These are phyloP conservation scores for Beauveria brongniartii DNA, from an alignment of 2,329 filamentous ascomycete species.

Conservation along the genomic window DNA sequence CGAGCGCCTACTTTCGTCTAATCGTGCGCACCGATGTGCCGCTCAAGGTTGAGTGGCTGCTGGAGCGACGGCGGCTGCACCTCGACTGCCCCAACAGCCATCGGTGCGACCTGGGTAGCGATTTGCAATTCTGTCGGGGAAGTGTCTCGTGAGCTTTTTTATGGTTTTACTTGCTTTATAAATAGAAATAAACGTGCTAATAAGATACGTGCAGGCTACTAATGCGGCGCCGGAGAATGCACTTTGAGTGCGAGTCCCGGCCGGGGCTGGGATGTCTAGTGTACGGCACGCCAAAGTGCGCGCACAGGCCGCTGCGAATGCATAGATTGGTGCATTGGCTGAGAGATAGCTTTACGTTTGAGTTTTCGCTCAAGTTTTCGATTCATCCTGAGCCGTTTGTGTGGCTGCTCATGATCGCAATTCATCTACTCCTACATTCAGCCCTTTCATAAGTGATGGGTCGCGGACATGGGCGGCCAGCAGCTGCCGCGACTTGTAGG, in stretches of 20 bases:
- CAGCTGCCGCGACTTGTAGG: too few relatives aligned
- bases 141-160: conserved; percentile 43
- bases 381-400: too few relatives aligned
- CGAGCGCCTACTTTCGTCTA: conserved; percentile 52
- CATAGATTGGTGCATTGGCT: conserved; percentile 39
- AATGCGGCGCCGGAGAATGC: conserved; percentile 51
- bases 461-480: too few relatives aligned
- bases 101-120: conserved; percentile 50
- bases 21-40: conserved; percentile 58
- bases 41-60: conserved; percentile 61
- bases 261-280: conserved; percentile 50
- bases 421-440: too few relatives aligned
- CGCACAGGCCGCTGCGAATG: conserved; percentile 33
- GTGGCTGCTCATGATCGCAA: too few relatives aligned
- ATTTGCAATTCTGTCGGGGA: conserved; percentile 51
- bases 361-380: conserved; percentile 28
- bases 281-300: conserved; percentile 40
- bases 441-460: too few relatives aligned
- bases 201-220: conserved; percentile 33
- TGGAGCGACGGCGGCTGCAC: conserved; percentile 53
- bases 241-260: conserved; percentile 52
- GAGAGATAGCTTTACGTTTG: conserved; percentile 34
- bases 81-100: conserved; percentile 56
- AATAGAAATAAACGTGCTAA: not conserved
- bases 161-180: too few relatives aligned